These are phyloP conservation scores for Bonia amplexicaulis DNA, from an alignment of 176 grass and related monocot genomes.

Conservation along the genomic window DNA sequence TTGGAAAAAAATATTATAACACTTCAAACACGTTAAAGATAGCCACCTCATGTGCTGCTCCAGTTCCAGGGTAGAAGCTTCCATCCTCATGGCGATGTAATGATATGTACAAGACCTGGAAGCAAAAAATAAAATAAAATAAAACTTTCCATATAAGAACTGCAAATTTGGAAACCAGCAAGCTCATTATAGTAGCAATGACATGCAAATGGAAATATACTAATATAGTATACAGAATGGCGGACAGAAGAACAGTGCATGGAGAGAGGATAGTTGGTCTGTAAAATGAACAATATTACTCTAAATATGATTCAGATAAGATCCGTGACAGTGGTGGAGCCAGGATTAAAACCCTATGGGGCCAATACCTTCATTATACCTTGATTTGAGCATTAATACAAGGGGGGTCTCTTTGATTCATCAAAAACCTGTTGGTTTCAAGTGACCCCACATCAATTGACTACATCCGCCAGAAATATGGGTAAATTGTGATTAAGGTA, in stretches of 20 bases:
- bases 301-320: neutral
- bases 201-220: neutral
- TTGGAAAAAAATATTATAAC: neutral
- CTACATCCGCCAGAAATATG: neutral
- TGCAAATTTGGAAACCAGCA: neutral
- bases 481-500: neutral
- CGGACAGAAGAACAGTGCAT: neutral
- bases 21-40: conserved; percentile 1
- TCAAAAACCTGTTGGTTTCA: neutral
- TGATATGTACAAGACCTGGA: conserved; percentile 88
- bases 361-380: neutral
- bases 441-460: neutral
- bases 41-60: conserved; percentile 80
- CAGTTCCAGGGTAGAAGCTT: conserved; percentile 93
- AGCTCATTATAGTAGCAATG: neutral
- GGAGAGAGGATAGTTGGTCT: neutral
- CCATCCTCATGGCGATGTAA: conserved; percentile 96
- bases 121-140: neutral
- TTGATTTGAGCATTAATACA: neutral
- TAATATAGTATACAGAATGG: neutral
- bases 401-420: neutral
- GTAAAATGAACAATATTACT: neutral
- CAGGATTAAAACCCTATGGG: neutral
- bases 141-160: neutral
- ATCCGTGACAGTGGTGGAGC: neutral